These are phyloP conservation scores for Citrullus mucosospermus DNA, from an alignment of 306 rosid species.

Conservation along the genomic window DNA sequence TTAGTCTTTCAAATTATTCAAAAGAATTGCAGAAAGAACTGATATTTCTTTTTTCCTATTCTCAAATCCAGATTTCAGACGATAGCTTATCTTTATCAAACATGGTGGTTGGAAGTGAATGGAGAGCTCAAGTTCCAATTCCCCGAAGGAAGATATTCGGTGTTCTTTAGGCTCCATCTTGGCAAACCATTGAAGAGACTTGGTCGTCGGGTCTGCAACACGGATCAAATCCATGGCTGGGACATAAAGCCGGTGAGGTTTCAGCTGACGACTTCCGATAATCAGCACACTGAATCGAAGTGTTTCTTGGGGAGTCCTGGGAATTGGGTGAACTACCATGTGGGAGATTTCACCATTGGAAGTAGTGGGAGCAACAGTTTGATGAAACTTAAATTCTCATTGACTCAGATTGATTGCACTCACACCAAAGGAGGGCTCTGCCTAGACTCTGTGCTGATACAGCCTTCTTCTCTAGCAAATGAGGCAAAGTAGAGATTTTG, in stretches of 20 bases:
- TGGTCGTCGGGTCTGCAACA: constrained; percentile 57
- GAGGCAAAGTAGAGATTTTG: not conserved
- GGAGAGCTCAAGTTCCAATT: constrained; percentile 77
- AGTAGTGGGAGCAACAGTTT: constrained; percentile 20
- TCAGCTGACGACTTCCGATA: constrained; percentile 56
- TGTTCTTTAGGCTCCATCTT: constrained; percentile 68
- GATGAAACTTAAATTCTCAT: constrained; percentile 57
- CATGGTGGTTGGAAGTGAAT: constrained; percentile 85
- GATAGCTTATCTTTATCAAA: constrained; percentile 88
- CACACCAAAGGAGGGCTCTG: constrained; percentile 91
- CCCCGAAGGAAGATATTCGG: constrained; percentile 47
- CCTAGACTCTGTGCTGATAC: constrained; percentile 62
- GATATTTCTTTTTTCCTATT: not conserved
- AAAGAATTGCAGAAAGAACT: not conserved
- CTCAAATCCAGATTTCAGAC: constrained; percentile 42
- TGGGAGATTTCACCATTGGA: constrained; percentile 53
- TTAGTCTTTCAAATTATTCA: not conserved
- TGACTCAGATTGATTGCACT: constrained; percentile 80
- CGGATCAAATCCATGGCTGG: constrained; percentile 74
- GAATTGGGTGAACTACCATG: constrained; percentile 56
- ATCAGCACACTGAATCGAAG: constrained; percentile 41
- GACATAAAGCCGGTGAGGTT: constrained; percentile 60
- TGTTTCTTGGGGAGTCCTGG: constrained; percentile 58
- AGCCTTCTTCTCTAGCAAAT: constrained; percentile 17
- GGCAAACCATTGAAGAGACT: constrained; percentile 56